These are phyloP conservation scores for Aspergillus egyptiacus DNA, from an alignment of 495 filamentous ascomycete genomes.

Conservation along the genomic window DNA sequence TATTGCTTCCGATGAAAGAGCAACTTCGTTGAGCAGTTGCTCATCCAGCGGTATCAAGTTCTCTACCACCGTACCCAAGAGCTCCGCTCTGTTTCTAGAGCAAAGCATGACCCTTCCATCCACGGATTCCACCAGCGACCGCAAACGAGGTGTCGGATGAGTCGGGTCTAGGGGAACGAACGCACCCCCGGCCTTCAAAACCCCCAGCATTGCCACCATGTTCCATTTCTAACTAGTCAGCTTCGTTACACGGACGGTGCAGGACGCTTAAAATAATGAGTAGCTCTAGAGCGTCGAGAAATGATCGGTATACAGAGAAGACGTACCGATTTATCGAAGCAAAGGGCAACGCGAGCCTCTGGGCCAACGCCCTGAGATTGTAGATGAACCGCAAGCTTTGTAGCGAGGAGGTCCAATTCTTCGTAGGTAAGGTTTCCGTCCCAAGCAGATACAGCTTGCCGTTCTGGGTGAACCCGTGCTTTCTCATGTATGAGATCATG, in stretches of 20 bases:
- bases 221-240: conserved; percentile 44
- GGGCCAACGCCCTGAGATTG: conserved; percentile 43
- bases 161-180: conserved; percentile 55
- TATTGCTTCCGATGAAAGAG: conserved; percentile 15
- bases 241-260: background rate
- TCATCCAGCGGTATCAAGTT: conserved; percentile 34
- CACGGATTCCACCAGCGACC: conserved; percentile 35
- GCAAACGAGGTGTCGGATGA: conserved; percentile 49
- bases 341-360: conserved; percentile 46
- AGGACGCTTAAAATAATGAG: background rate
- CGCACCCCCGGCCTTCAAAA: conserved; percentile 54
- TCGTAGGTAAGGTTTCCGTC: conserved; percentile 54
- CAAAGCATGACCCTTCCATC: conserved; percentile 47
- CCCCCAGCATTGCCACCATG: conserved; percentile 49
- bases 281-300: background rate
- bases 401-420: conserved; percentile 45
- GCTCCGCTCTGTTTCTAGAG: conserved; percentile 34
- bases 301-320: background rate
- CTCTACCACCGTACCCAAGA: conserved; percentile 24
- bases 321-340: conserved; percentile 54
- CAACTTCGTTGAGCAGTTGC: conserved; percentile 24
- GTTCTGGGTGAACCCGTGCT: conserved; percentile 31
- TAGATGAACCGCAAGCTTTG: conserved; percentile 42
- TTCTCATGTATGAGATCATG: conserved; percentile 48
- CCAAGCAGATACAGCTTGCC: conserved; percentile 49